Evolutionary conservation across 2,329 filamentous ascomycete genomes (phyloP).

Genomic region (Arthrinium puccinioides): DNA sequence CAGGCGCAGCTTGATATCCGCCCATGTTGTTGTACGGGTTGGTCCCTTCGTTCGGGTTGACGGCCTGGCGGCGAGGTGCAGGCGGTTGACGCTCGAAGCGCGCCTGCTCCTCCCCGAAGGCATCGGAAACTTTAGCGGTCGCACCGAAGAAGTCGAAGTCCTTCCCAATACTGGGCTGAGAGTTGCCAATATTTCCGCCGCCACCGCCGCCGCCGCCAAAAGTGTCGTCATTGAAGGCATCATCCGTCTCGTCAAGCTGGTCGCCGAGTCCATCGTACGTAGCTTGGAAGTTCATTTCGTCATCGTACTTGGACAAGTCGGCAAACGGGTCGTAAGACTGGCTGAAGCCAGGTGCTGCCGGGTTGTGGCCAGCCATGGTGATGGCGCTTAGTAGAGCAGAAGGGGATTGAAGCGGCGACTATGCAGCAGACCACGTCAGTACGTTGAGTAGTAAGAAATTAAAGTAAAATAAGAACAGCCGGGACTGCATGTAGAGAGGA

Average conservation of each 20-base stretch:
- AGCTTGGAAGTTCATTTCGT: slow-evolving; percentile 77
- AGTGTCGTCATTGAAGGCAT: slow-evolving; percentile 95
- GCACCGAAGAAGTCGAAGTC: slow-evolving; percentile 97
- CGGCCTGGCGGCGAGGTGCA: slow-evolving; percentile 33
- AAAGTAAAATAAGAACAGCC: too few relatives aligned
- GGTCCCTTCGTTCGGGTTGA: slow-evolving; percentile 23
- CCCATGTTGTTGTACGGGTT: slow-evolving; percentile 18
- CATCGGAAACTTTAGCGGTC: slow-evolving; percentile 79
- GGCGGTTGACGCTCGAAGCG: slow-evolving; percentile 73
- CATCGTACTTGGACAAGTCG: slow-evolving; percentile 61
- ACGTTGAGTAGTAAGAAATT: too few relatives aligned
- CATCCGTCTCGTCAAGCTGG: slow-evolving; percentile 82
- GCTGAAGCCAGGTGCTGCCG: slow-evolving; percentile 71
- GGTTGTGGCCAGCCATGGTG: slow-evolving; percentile 55
- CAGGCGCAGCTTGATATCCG: slow-evolving; percentile 27
- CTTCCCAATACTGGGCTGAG: slow-evolving; percentile 59
- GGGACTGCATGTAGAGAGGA: too few relatives aligned
- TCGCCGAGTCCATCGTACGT: slow-evolving; percentile 94
- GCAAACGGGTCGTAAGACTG: slow-evolving; percentile 82
- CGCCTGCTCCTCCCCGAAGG: slow-evolving; percentile 85
- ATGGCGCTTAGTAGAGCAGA: neutral
- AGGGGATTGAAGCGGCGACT: too few relatives aligned
- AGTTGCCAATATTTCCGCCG: slow-evolving; percentile 34
- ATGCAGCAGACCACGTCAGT: too few relatives aligned
- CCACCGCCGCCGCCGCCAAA: slow-evolving; percentile 57